Conservation (phyloP, 2,329 filamentous ascomycete genomes). For the Scopulariopsis brevicaulis region DNA sequence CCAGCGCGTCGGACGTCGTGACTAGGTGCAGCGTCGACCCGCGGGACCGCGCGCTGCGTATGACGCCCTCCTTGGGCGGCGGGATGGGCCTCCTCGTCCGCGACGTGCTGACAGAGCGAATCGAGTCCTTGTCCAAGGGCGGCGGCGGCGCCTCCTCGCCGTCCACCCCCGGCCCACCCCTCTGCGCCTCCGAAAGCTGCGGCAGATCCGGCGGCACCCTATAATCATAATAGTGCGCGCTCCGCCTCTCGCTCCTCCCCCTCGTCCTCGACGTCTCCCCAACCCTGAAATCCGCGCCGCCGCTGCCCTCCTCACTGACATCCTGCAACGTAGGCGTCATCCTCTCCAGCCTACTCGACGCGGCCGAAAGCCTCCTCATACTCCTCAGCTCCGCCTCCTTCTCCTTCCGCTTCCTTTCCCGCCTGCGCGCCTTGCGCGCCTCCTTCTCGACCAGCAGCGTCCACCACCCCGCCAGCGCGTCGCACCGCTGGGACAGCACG, state of each 20-base stretch:
- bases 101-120: conserved; percentile 67
- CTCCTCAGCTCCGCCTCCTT: conserved; percentile 72
- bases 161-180: conserved; percentile 1
- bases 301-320: conserved; percentile 63
- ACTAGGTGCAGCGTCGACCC: conserved; percentile 83
- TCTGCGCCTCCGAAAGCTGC: conserved; percentile 53
- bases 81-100: conserved; percentile 63
- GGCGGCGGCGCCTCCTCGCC: conserved; percentile 43
- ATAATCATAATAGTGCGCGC: conserved; percentile 53
- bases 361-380: conserved; percentile 72
- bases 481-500: conserved; percentile 80
- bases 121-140: conserved; percentile 68
- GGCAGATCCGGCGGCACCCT: conserved; percentile 60
- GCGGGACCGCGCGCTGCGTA: conserved; percentile 59
- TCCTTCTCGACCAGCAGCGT: conserved; percentile 89
- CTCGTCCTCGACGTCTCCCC: conserved; percentile 49
- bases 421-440: conserved; percentile 68
- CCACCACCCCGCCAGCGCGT: conserved; percentile 93
- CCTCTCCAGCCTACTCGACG: conserved; percentile 75
- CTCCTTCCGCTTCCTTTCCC: conserved; percentile 76
- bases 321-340: conserved; percentile 67
- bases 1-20: conserved; percentile 45
- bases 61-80: conserved; percentile 71
- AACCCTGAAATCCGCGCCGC: conserved; percentile 24
- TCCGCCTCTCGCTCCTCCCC: conserved; percentile 68